Percentiles rank a stretch among this genome's conserved stretches.
These are phyloP conservation scores for Akanthomyces uredinophilus DNA, from an alignment of 2,329 filamentous ascomycete species.

Conservation along the genomic window DNA sequence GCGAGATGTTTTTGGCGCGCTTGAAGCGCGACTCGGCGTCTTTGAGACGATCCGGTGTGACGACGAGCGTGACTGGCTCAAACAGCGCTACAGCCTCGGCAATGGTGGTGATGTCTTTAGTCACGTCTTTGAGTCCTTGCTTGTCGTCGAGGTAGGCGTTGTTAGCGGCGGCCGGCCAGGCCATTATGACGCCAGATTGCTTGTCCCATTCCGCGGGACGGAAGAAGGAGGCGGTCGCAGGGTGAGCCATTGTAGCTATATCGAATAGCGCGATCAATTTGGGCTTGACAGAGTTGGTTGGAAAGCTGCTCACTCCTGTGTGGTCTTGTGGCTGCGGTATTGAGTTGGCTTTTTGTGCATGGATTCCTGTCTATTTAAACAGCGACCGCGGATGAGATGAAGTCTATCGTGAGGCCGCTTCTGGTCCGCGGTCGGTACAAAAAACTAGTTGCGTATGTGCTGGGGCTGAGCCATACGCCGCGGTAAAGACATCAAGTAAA, in stretches of 20 bases:
- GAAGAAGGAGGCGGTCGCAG: neutral
- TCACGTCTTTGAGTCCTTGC: constrained; percentile 14
- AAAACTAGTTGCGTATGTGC: neutral
- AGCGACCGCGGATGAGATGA: neutral
- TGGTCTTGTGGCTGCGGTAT: neutral
- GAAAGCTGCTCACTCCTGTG: neutral
- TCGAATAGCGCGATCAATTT: neutral
- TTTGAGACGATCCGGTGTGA: constrained; percentile 13
- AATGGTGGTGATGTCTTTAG: constrained; percentile 22
- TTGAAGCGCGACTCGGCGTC: constrained; percentile 16
- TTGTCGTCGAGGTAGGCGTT: constrained; percentile 13
- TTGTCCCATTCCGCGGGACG: constrained; percentile 12
- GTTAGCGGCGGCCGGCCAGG: constrained; percentile 12
- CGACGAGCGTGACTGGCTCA: constrained; percentile 23
- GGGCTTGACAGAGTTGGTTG: neutral
- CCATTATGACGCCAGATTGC: constrained; percentile 12
- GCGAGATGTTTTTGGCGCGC: constrained; percentile 3
- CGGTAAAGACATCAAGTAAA: neutral
- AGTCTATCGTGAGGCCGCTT: constrained; percentile 3
- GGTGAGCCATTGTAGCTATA: neutral
- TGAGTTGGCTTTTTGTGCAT: neutral
- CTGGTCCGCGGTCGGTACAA: neutral
- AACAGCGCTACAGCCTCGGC: constrained; percentile 23
- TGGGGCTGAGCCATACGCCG: neutral
- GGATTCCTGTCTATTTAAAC: neutral